Evolutionary conservation across 2,329 filamentous ascomycete species (phyloP), one percentile per base, ranked within the genome.

Genomic region (Boeremia exigua): DNA sequence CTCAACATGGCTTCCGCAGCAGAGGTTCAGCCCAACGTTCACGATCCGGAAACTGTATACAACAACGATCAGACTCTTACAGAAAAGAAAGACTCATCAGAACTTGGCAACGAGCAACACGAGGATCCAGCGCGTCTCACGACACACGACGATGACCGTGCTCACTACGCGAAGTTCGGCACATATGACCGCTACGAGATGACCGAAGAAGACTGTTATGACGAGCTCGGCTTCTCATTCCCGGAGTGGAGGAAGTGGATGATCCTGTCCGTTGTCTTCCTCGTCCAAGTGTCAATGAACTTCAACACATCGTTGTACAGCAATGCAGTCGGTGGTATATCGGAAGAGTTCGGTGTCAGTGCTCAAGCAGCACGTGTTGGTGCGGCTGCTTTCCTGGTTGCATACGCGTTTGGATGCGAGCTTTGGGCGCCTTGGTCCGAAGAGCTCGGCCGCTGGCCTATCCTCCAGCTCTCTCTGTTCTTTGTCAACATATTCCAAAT

Each of bases 401-500:
- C 87, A 2, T 95, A 96, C 72, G 91, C 90, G 33, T 93, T 95
- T 71, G 91, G 91, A 32, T 95, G 91, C 72, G 91, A 95, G 74
- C 82, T 94, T 0, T 95, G 91, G 91, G 91, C 91, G 0, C 91
- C 91, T 0, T 95, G 91, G 89, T 90, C 86, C 40, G 91, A 96
- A 72, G 91, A 95, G 68, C 80, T 94, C 45, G 91, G 91, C 17
- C 85, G 91, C 45, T 89, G 87, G 79, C 88, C 88, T 1, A 84
- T 95, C 51, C 80, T 94, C 19, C 91, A 94, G 79, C 76, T 83
- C 23, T 90, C 86, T 33, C 77, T 95, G 49, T 83, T 89, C 60
- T 78, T 95, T 10, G 89, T 93, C 74, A 95, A 95, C 66, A 75
- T 94, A 51, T 95, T 84, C 81, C 88, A 91, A 61, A 73, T 75